Conservation (phyloP, 129 eudicot genomes). For the Flaveria linearis region DNA sequence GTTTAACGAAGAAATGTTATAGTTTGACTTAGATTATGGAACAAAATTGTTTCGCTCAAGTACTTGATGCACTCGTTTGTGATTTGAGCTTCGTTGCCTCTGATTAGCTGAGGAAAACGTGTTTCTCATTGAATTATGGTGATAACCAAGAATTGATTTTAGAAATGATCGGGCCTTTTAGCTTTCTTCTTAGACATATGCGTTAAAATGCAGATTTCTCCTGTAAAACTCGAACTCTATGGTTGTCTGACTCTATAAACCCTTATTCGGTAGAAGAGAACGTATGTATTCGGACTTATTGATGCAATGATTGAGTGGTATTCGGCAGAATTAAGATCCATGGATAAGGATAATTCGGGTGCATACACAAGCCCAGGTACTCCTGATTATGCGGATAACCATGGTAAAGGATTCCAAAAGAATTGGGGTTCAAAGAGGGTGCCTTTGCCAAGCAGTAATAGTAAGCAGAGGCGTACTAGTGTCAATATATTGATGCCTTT, state of each 20-base stretch:
- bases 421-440: constrained; percentile 8
- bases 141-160: too few species aligned
- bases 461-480: constrained; percentile 12
- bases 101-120: too few species aligned
- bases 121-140: background rate
- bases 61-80: background rate
- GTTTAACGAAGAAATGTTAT: too few species aligned
- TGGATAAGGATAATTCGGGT: constrained; percentile 60
- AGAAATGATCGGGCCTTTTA: too few species aligned
- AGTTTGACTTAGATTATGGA: too few species aligned
- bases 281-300: background rate
- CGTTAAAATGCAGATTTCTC: constrained; percentile 11
- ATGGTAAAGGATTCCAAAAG: background rate
- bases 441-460: background rate
- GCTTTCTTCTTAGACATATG: too few species aligned
- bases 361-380: constrained; percentile 76
- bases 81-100: background rate
- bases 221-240: background rate
- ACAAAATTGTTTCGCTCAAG: background rate
- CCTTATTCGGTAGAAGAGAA: constrained; percentile 23
- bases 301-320: constrained; percentile 18
- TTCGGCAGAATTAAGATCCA: constrained; percentile 34
- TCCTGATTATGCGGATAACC: constrained; percentile 46
- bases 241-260: too few species aligned
- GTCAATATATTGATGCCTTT: constrained; percentile 6